Base-by-base conservation (phyloP, 176 grass and related monocot species). In the Triticum monococcum region DNA sequence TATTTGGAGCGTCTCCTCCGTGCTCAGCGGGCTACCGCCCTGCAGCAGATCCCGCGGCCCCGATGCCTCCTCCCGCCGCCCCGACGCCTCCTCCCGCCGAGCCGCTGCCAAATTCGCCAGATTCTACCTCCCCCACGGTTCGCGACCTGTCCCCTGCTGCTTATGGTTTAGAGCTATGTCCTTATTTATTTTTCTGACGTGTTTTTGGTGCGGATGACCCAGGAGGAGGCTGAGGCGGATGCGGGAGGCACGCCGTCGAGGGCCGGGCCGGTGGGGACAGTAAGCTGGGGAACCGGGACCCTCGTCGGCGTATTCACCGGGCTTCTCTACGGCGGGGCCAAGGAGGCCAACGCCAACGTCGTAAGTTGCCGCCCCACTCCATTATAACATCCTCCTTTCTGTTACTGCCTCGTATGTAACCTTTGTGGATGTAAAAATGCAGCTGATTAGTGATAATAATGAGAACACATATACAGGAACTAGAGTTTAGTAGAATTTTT, bases 291-390 rank as follows among this genome's bases (percentile, higher is more conserved):
- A 12, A 83, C 88, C 10, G 88, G 86, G n/a, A 98, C 96, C 67
- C 87, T 98, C 79, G 90, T 96, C 20, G 91, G 88, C 22, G 86
- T 98, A 61, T 96, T 96, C 30, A 87, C 93, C 2, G 96, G 96
- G 69, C 61, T 98, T 26, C 73, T 96, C 23, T 98, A 94, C 65
- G 96, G 96, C 5, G 96, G 96, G 86, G 91, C 86, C 88, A 98
- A 82, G 89, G 96, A 94, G 48, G 94, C 93, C 88, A 61, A 85
- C 64, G 88, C 92, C 33, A 94, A 90, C 11, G 85, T 94, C 40
- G 97, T 98, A 94, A 91, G 89, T 62, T 79, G 5, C 18, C 22
- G 56, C 77, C 61, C 61, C 71, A 79, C 79, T 81, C 35, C 23
- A 16, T 23, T 79, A 24, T n/a, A 78, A 28, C 61, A 37, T 40